A percentile compares a stretch with the other conserved stretches of the same genome.
Evolutionary conservation across 2,329 filamentous ascomycete genomes (phyloP).

Genomic region (Ilyonectria robusta): DNA sequence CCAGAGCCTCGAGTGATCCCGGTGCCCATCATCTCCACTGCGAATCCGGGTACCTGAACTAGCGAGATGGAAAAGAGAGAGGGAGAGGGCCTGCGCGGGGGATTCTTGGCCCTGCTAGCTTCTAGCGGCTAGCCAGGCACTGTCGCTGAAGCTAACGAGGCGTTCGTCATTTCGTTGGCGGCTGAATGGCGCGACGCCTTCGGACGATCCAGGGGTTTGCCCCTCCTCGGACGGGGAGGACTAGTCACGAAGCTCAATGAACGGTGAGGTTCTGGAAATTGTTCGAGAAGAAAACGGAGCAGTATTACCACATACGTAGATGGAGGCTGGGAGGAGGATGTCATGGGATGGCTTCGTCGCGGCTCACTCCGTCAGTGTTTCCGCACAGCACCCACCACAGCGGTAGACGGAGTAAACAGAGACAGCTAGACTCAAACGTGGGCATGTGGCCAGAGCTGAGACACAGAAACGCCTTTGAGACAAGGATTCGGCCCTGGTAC

Average conservation of each 20-base stretch:
- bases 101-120: slow-evolving; percentile 4
- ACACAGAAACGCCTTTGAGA: slow-evolving; percentile 9
- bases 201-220: slow-evolving; percentile 16
- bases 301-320: not conserved
- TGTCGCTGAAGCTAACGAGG: slow-evolving; percentile 5
- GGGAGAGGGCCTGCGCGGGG: not conserved
- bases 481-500: not conserved
- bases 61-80: not conserved
- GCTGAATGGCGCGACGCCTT: slow-evolving; percentile 1
- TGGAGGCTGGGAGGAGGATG: not conserved
- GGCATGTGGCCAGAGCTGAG: slow-evolving; percentile 24
- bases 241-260: not conserved
- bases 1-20: slow-evolving; percentile 4
- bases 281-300: not conserved
- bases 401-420: too few species aligned
- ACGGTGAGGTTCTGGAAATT: slow-evolving; percentile 3
- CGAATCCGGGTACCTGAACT: slow-evolving; percentile 5
- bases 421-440: not conserved
- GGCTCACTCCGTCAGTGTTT: too few species aligned
- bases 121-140: not conserved
- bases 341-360: not conserved
- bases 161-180: slow-evolving; percentile 11
- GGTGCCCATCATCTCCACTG: slow-evolving; percentile 19
- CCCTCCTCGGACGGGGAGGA: slow-evolving; percentile 1
- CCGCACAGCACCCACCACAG: not conserved